A percentile compares a stretch with the other conserved stretches of the same genome.
Conservation (phyloP, 2,329 filamentous ascomycete species). For the Colletotrichum chlorophyti region DNA sequence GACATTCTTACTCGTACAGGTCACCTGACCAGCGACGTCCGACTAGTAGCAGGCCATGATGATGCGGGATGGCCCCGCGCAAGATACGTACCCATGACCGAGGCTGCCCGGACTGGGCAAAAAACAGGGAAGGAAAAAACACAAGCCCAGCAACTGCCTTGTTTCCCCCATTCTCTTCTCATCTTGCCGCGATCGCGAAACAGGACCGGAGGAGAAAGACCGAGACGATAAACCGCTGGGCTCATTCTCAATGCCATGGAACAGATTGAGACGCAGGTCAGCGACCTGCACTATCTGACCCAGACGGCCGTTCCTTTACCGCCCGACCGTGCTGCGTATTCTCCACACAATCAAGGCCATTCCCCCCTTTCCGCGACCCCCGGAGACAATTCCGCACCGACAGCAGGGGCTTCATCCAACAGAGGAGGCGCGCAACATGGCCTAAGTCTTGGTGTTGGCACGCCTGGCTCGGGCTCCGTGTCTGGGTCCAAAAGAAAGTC, state of each 20-base stretch:
- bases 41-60: no score
- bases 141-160: no score
- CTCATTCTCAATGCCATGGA: constrained; percentile 51
- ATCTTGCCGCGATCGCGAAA: constrained; percentile 6
- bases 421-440: constrained; percentile 13
- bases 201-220: neutral
- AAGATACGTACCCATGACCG: no score
- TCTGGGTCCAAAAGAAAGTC: constrained; percentile 43
- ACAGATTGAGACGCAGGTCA: constrained; percentile 60
- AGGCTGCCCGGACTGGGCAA: no score
- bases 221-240: no score
- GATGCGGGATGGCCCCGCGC: no score
- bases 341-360: constrained; percentile 35
- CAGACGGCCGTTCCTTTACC: constrained; percentile 42
- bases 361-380: constrained; percentile 39
- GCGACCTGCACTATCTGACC: constrained; percentile 59
- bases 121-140: no score
- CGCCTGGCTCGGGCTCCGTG: constrained; percentile 15
- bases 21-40: no score
- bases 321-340: constrained; percentile 31
- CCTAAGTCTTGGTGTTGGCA: constrained; percentile 19
- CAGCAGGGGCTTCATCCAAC: constrained; percentile 18
- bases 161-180: no score
- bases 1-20: neutral
- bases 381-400: constrained; percentile 58